phyloP scores from a whole-genome alignment of 1,284 basidiomycete species.

The Tylopilus sp. region DNA sequence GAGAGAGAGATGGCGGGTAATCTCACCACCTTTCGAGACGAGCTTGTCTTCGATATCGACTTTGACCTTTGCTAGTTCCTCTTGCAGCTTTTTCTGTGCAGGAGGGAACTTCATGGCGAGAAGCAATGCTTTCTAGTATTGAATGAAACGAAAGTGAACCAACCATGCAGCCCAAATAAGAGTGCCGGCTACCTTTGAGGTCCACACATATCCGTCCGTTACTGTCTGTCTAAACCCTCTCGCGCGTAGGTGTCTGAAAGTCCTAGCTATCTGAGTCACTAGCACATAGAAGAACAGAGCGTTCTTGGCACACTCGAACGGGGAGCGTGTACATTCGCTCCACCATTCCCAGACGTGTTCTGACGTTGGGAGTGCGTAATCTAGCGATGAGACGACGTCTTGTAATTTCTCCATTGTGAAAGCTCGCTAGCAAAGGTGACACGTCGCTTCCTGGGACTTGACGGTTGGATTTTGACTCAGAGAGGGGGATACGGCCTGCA shows the following conservation, averaged over 20 bases:
- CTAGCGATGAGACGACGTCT: conserved; percentile 19
- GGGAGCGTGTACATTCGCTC: conserved; percentile 18
- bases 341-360: conserved; percentile 28
- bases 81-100: conserved; percentile 72
- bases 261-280: conserved; percentile 60
- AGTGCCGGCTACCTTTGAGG: conserved; percentile 60
- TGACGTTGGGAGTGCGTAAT: conserved; percentile 9
- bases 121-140: conserved; percentile 60
- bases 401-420: conserved; percentile 17
- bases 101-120: conserved; percentile 78
- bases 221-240: conserved; percentile 67
- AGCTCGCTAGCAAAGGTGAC: no score
- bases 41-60: conserved; percentile 77
- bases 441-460: neutral
- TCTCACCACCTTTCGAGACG: conserved; percentile 68
- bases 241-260: conserved; percentile 79
- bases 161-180: no score
- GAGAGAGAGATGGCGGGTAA: conserved; percentile 73
- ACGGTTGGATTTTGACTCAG: no score
- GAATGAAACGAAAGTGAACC: neutral
- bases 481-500: no score
- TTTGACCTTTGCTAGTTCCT: conserved; percentile 77
- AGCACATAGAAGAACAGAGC: conserved; percentile 73
- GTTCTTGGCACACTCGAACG: conserved; percentile 67
- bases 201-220: conserved; percentile 68